These are phyloP conservation scores for Phytophthora palmivora DNA, from an alignment of 352 stramenopile genomes.

Conservation along the genomic window DNA sequence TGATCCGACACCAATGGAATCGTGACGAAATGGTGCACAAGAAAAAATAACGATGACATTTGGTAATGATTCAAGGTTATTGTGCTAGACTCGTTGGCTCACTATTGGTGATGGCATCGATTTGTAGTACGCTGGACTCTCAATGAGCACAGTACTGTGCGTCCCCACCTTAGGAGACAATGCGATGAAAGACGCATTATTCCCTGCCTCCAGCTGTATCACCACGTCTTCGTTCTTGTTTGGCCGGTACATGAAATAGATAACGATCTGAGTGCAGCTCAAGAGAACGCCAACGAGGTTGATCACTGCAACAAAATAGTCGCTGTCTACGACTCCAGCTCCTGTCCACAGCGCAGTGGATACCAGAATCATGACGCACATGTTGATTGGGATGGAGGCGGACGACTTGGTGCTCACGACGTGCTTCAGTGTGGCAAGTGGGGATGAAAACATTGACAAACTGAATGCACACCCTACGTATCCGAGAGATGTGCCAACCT, in stretches of 20 bases:
- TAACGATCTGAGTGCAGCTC: conserved; percentile 45
- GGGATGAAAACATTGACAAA: conserved; percentile 34
- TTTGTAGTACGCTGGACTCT: conserved; percentile 28
- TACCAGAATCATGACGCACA: conserved; percentile 30
- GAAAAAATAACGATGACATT: too few species aligned
- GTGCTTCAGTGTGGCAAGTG: conserved; percentile 33
- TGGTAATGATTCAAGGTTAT: too few species aligned
- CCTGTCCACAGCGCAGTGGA: conserved; percentile 30
- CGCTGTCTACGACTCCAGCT: conserved; percentile 23
- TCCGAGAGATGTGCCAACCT: conserved; percentile 30
- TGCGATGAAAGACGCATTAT: conserved; percentile 3
- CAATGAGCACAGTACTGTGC: conserved; percentile 10
- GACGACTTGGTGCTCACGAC: conserved; percentile 33
- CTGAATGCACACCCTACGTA: conserved; percentile 31
- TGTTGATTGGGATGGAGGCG: conserved; percentile 40
- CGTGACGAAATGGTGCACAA: too few species aligned
- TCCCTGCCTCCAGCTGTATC: conserved; percentile 4
- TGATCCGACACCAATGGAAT: too few species aligned
- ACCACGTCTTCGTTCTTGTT: conserved; percentile 3
- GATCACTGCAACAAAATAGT: conserved; percentile 31
- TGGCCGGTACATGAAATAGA: conserved; percentile 54
- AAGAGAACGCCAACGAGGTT: conserved; percentile 48
- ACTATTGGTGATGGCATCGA: conserved; percentile 18
- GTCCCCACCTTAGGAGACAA: conserved; percentile 11
- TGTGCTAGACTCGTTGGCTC: conserved; percentile 8